Evolutionary conservation across 371 early-diverging fungal species (phyloP), one percentile per base, ranked within the genome.

Genomic region (Dichotomocladium elegans): DNA sequence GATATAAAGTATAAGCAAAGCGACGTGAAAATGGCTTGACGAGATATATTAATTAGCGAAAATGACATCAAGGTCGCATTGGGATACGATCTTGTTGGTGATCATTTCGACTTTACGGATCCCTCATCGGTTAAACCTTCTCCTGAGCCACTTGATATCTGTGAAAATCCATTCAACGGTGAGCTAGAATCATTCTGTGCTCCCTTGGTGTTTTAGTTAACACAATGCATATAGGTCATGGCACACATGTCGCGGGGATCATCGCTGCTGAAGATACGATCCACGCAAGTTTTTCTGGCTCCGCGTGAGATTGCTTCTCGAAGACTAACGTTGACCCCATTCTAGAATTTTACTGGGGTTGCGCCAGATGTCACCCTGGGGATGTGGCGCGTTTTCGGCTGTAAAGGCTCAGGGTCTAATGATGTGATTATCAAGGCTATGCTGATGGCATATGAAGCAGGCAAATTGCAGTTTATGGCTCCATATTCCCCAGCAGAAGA

Each of bases 371-470:
- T 71, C 9, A 80, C 63, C 0, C 61, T 85, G 19, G 85, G 84
- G 6, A 77, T 68, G 28, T 87, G 83, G 72, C 68, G 87, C 45
- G 65, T 86, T 7, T 86, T 91, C 66, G 86, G 87, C 4, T 90
- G 91, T 62, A 50, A 58, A 4, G 89, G 86, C 4, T 64, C 68
- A 24, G 78, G 85, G 8, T 69, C 79, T 0, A 78, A 72, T 45
- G 90, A 89, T 44, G 57, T 86, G 4, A 79, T 93, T 3, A 74
- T 88, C 22, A 66, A 76, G 28, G 93, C 86, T 3, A 63, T 91
- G 59, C 69, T 79, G 30, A 61, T 53, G 34, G 92, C 92, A 0
- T 74, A 73, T 55, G 87, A 74, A 51, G 70, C 72, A 27, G 68
- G 83, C 83, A 83, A 72, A 69, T 28, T 12, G 5, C 14, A 15